phyloP scores from a whole-genome alignment of 345 rosid species.

The Nasturtium officinale region DNA sequence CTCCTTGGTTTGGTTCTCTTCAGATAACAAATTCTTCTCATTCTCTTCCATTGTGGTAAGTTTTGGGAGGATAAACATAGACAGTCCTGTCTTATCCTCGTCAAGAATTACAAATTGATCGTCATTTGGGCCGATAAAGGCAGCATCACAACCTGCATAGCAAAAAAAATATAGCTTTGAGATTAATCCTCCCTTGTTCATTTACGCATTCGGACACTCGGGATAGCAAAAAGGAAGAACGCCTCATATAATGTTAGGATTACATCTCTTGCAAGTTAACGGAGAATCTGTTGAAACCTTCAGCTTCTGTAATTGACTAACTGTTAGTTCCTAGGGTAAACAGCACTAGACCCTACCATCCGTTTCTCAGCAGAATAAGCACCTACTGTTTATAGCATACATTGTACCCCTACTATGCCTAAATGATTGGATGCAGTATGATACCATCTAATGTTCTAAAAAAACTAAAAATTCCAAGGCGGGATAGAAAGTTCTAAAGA shows the following conservation, averaged over 20 bases:
- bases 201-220: neutral
- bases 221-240: conserved; percentile 18
- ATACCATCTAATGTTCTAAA: conserved; percentile 11
- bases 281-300: neutral
- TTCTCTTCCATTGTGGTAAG: conserved; percentile 58
- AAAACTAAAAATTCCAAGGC: neutral
- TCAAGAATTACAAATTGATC: conserved; percentile 93
- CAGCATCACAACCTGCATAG: conserved; percentile 81
- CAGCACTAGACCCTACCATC: conserved; percentile 19
- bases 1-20: conserved; percentile 61
- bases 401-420: neutral
- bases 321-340: conserved; percentile 20
- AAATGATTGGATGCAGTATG: conserved; percentile 13
- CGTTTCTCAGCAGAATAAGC: conserved; percentile 15
- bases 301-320: conserved; percentile 15
- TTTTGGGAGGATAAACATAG: conserved; percentile 75
- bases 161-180: conserved; percentile 10
- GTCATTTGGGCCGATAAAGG: conserved; percentile 83
- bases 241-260: conserved; percentile 13
- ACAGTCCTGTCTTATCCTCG: conserved; percentile 85
- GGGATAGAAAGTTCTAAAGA: conserved; percentile 3
- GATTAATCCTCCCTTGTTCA: neutral
- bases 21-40: conserved; percentile 61
- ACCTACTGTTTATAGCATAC: conserved; percentile 33
- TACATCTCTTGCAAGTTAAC: conserved; percentile 17